phyloP scores from a whole-genome alignment of 495 filamentous ascomycete genomes.

The Aspergillus sparsus region DNA sequence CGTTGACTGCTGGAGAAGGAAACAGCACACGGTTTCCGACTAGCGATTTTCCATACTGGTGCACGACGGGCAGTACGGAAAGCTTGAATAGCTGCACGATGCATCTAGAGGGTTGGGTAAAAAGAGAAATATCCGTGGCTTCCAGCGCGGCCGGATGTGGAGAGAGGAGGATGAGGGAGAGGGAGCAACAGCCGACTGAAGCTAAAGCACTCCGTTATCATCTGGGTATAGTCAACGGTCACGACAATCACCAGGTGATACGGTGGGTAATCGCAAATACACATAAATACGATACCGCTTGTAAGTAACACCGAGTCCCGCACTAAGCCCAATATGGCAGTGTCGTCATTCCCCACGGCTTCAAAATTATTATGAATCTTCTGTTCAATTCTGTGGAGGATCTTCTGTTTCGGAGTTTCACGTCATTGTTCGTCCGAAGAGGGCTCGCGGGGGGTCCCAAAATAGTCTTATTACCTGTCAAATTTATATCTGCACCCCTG shows the following conservation, averaged over 20 bases:
- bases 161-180: neutral
- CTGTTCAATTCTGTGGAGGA: neutral
- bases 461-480: neutral
- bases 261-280: neutral
- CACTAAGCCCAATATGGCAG: constrained; percentile 33
- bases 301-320: constrained; percentile 10
- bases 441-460: neutral
- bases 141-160: constrained; percentile 21
- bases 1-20: constrained; percentile 49
- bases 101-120: constrained; percentile 49
- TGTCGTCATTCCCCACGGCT: constrained; percentile 48
- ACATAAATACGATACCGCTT: neutral
- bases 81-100: constrained; percentile 62
- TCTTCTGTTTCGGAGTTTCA: neutral
- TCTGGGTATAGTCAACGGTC: too few relatives aligned
- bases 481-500: neutral
- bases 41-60: constrained; percentile 53
- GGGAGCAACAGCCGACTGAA: neutral
- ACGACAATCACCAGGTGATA: neutral
- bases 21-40: constrained; percentile 46
- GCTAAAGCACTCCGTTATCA: neutral
- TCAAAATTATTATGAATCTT: constrained; percentile 5
- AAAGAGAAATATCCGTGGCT: constrained; percentile 7
- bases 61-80: constrained; percentile 62
- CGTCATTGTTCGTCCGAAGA: neutral